Evolutionary conservation across 2,329 filamentous ascomycete genomes (phyloP).

Genomic region (Pestalotiopsis sp.): DNA sequence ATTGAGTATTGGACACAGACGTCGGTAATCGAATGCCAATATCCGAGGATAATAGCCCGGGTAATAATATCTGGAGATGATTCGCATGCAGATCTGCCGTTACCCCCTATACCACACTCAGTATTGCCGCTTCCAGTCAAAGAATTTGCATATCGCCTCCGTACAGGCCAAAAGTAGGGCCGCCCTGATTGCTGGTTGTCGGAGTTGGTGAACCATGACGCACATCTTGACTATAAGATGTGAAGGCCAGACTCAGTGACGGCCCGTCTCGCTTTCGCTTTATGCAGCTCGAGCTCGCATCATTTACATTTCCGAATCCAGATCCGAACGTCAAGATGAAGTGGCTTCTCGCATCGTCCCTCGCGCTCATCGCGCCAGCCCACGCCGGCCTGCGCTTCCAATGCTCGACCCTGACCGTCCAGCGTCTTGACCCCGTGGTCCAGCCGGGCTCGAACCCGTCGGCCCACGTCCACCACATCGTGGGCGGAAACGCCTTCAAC

Average conservation of each 20-base stretch:
- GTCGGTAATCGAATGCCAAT: neutral
- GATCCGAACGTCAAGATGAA: neutral
- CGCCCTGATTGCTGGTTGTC: neutral
- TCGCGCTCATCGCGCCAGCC: conserved; percentile 18
- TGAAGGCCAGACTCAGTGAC: neutral
- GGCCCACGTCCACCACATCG: conserved; percentile 31
- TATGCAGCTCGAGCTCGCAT: neutral
- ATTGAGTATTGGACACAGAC: neutral
- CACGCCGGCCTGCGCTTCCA: conserved; percentile 31
- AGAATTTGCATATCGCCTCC: neutral
- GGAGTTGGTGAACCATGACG: neutral
- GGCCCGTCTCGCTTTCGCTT: neutral
- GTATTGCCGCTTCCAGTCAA: neutral
- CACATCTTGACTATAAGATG: neutral
- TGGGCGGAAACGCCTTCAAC: conserved; percentile 44
- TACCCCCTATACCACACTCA: neutral
- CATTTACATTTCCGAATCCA: neutral
- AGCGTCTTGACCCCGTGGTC: conserved; percentile 31
- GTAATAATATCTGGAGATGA: neutral
- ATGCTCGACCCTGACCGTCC: conserved; percentile 29
- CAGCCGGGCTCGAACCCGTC: conserved; percentile 27
- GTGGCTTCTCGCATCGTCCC: neutral
- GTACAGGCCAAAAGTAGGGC: neutral
- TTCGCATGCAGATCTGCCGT: neutral
- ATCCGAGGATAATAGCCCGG: neutral